Evolutionary conservation across 78 protist genomes (phyloP), one percentile per base, ranked within the genome.

Genomic region (Emiliania huxleyi): DNA sequence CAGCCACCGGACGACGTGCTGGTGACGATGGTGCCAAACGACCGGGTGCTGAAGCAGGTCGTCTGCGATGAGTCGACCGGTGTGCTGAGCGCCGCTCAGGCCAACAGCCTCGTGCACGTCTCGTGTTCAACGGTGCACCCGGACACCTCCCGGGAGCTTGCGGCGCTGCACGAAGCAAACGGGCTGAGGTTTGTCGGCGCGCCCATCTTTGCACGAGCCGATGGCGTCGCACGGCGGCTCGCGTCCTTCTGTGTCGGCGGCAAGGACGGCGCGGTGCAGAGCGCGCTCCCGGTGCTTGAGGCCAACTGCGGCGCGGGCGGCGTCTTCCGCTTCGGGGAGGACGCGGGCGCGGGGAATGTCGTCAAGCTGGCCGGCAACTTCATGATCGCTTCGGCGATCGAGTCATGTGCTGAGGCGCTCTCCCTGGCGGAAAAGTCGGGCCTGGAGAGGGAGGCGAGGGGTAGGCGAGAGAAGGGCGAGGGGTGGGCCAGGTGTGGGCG

Each of bases 171-270:
- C 81, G 42, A 35, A 40, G 1, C 37, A 3, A 19, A 2, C 18
- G 81, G 81, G n/a, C 1, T 11, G 40, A 40, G 21, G 18, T 71
- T 35, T 40, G 81, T 71, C 23, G 81, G 81, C 21, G 81, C 81
- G 45, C 81, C 81, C 43, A 37, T 71, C 81, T 71, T 71, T 35
- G 81, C 81, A 19, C 81, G 81, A 35, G 81, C 81, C 19, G 81
- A 71, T 18, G 81, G 81, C 81, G 42, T 71, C 11, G 81, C 44
- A 8, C 43, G 43, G 18, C 81, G 81, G 40, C 44, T 37, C 44
- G 81, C 81, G 29, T 37, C 81, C 4, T 71, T 71, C 22, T 3
- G 19, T 22, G 81, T 71, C 42, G 81, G 81, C 81, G 81, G 81
- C 15, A 40, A 29, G 43, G 81, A 26, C 42, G 42, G 33, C 33